phyloP scores from a whole-genome alignment of 148 eudicot genomes.

The Rheum nobile region DNA sequence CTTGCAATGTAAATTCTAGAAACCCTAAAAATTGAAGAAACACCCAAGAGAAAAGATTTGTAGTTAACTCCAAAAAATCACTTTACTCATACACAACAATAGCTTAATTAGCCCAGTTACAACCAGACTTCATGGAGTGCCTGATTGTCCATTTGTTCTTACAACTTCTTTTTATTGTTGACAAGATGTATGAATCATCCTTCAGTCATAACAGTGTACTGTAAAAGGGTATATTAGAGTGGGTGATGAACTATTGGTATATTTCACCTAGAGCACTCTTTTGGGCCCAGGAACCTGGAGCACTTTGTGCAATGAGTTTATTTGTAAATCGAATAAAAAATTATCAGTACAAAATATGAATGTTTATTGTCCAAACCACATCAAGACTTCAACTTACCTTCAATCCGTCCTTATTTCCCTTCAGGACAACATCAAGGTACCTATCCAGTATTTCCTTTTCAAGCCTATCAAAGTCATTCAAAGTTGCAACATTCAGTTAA shows the following conservation, averaged over 20 bases:
- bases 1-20: too few species aligned
- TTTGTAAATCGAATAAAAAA: neutral
- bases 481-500: neutral
- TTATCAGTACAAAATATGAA: neutral
- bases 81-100: too few species aligned
- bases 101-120: too few species aligned
- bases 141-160: neutral
- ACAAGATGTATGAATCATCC: neutral
- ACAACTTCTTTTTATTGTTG: neutral
- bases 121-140: too few species aligned
- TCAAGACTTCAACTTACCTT: constrained; percentile 40
- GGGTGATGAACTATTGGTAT: neutral
- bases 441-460: constrained; percentile 95
- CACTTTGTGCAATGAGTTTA: neutral
- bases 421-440: constrained; percentile 83
- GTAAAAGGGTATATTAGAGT: neutral
- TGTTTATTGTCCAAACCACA: neutral
- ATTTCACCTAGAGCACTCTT: too few species aligned
- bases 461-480: constrained; percentile 37
- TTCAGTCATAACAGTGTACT: neutral
- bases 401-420: constrained; percentile 95
- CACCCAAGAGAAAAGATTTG: too few species aligned
- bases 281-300: neutral
- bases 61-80: too few species aligned
- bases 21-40: too few species aligned